Percentiles rank a stretch among this genome's conserved stretches.
Evolutionary conservation across 2,329 filamentous ascomycete species (phyloP).

Genomic region (Colletotrichum neosansevieriae): DNA sequence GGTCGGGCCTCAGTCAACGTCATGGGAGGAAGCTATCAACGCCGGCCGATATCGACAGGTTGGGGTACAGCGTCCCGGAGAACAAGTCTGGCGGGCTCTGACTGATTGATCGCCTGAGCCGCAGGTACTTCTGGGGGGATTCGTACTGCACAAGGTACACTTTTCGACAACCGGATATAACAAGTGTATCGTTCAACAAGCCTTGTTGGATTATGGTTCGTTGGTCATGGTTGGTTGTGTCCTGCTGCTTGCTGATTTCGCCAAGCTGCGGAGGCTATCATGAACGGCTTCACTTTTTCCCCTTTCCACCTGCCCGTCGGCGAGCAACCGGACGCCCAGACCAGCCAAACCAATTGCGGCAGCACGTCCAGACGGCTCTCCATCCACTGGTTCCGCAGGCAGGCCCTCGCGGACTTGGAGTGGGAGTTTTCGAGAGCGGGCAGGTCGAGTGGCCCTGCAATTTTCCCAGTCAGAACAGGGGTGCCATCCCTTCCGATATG

Average conservation of each 20-base stretch:
- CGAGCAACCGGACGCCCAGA: slow-evolving; percentile 25
- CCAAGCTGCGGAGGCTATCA: slow-evolving; percentile 33
- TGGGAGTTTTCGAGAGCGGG: slow-evolving; percentile 14
- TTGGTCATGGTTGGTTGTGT: background rate
- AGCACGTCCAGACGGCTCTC: slow-evolving; percentile 28
- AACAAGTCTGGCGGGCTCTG: background rate
- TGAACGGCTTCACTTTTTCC: slow-evolving; percentile 24
- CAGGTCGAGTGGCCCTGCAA: slow-evolving; percentile 22
- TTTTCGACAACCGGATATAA: slow-evolving; percentile 10
- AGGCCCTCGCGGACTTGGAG: slow-evolving; percentile 15
- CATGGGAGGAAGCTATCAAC: slow-evolving; percentile 3
- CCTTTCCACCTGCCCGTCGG: slow-evolving; percentile 13
- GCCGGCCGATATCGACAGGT: slow-evolving; percentile 17
- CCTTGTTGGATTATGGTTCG: background rate
- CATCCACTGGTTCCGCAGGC: slow-evolving; percentile 22
- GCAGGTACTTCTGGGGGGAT: background rate
- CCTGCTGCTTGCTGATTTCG: slow-evolving; percentile 28
- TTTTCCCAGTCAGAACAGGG: slow-evolving; percentile 31
- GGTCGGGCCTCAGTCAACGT: background rate
- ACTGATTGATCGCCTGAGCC: background rate
- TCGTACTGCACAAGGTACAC: background rate
- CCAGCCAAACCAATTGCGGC: slow-evolving; percentile 27
- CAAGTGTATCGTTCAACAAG: slow-evolving; percentile 1
- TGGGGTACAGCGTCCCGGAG: slow-evolving; percentile 12
- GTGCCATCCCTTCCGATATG: slow-evolving; percentile 38